Evolutionary conservation across 2,329 filamentous ascomycete species (phyloP), one percentile per base, ranked within the genome.

Genomic region (Aureobasidium sp.): DNA sequence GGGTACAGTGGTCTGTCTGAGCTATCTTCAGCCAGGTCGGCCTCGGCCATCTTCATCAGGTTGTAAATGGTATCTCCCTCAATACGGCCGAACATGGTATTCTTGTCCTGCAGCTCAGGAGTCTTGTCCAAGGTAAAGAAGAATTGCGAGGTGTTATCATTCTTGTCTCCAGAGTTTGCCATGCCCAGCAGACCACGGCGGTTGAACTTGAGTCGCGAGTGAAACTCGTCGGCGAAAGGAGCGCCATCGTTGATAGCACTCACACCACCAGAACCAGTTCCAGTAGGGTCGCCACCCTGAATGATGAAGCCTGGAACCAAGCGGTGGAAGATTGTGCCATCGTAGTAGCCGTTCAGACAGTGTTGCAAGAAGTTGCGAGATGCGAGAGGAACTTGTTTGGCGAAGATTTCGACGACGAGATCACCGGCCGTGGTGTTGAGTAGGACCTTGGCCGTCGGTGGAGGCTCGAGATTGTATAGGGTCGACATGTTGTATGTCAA

Each of bases 51-150:
- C 76, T 92, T 95, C 71, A 92, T 87, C 70, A 99, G 75, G 73
- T 97, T 97, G 77, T 95, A 99, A 61, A 99, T 94, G 17, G 93
- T 97, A 67, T 97, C 91, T 32, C 93, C 94, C 39, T 89, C 91
- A 48, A 99, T 84, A 62, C 94, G 82, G 20, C 94, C 94, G 78
- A 99, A 97, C 73, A 97, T 78, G 0, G 94, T 97, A 74, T 97
- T 97, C 76, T 90, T 90, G 57, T 88, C 89, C 68, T 88, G 90
- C 70, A 99, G 74, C 78, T 97, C 91, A 29, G 91, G 87, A 27
- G 92, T 91, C 61, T 80, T 80, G 66, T 86, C 91, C 59, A 99
- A 77, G 0, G 94, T 97, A 65, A 99, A 87, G 78, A 99, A 99
- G 80, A 97, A 97, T 75, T 99, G 94, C 74, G 91, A 96, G 37